Conservation (phyloP, 2,329 filamentous ascomycete species). For the Botryotinia globosa region DNA sequence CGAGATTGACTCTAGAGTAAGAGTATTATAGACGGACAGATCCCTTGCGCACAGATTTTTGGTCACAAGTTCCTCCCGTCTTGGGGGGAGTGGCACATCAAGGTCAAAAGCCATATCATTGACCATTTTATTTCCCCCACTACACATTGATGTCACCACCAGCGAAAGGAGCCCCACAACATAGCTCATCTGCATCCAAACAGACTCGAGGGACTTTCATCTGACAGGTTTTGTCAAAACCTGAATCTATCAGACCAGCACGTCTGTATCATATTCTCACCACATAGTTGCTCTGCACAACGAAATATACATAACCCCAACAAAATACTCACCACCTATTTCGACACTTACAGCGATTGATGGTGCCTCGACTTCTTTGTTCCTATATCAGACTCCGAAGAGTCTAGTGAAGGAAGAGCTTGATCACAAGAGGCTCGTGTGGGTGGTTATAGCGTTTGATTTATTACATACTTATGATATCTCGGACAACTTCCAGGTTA, state of each 20-base stretch:
- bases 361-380: too few relatives aligned
- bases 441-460: background rate
- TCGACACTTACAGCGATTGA: background rate
- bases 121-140: background rate
- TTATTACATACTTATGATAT: background rate
- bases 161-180: rapidly evolving
- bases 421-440: background rate
- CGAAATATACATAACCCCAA: background rate
- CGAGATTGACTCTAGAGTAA: background rate
- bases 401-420: background rate
- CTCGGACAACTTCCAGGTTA: background rate
- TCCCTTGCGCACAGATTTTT: background rate
- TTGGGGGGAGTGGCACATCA: background rate
- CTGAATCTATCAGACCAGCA: background rate
- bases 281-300: background rate
- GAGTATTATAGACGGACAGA: background rate
- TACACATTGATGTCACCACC: background rate
- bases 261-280: background rate
- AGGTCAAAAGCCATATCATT: background rate
- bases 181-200: background rate
- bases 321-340: background rate
- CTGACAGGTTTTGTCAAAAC: background rate
- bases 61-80: too few relatives aligned
- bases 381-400: background rate
- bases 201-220: background rate